phyloP scores from a whole-genome alignment of 164 flowering plant species.

The Houttuynia cordata region DNA sequence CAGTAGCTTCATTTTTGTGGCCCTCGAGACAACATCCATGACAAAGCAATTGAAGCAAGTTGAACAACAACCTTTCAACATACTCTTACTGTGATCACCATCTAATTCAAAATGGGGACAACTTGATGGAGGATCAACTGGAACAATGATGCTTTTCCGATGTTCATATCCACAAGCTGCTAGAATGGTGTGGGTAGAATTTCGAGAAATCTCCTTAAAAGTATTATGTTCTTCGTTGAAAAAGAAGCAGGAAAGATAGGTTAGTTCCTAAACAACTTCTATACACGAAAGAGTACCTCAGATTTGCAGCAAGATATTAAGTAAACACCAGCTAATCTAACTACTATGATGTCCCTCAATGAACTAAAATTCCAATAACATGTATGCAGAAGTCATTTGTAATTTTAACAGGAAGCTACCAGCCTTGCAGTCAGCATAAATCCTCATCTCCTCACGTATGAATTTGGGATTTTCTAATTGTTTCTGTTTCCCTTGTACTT shows the following conservation, averaged over 20 bases:
- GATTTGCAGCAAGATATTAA: no score
- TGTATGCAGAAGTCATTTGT: no score
- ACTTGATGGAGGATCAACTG: constrained; percentile 23
- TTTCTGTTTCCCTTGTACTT: no score
- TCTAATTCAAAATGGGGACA: constrained; percentile 33
- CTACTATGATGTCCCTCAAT: no score
- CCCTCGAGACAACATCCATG: constrained; percentile 27
- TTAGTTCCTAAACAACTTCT: not conserved
- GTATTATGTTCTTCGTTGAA: constrained; percentile 21
- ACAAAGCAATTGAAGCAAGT: constrained; percentile 38
- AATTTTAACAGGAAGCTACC: no score
- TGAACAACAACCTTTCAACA: constrained; percentile 29
- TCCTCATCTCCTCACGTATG: no score
- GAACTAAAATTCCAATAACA: no score
- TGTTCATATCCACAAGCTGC: constrained; percentile 51
- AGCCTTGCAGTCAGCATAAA: no score
- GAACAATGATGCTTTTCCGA: constrained; percentile 17
- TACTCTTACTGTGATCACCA: constrained; percentile 17
- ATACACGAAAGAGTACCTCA: not conserved
- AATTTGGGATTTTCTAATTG: no score
- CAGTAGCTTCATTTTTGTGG: constrained; percentile 19
- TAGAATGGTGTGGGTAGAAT: constrained; percentile 49
- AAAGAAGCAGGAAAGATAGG: not conserved
- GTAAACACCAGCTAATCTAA: no score
- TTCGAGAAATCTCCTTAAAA: constrained; percentile 36